Evolutionary conservation across 1,284 basidiomycete genomes (phyloP), one percentile per base, ranked within the genome.

Genomic region (Cryptococcus floricola): DNA sequence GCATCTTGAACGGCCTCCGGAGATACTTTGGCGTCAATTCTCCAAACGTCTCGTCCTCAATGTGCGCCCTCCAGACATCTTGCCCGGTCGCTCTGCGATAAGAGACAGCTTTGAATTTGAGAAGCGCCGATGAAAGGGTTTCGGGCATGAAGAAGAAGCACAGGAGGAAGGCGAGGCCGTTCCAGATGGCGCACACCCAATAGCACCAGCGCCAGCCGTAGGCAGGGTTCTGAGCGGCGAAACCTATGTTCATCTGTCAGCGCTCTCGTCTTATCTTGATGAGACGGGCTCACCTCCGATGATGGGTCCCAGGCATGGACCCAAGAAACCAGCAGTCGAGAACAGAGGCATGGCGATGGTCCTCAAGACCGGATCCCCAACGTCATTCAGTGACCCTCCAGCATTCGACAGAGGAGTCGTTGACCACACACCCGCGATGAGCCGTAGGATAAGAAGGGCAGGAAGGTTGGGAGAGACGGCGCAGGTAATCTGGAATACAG

Each of bases 201-300:
- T 61, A 67, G 51, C 57, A 60, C 65, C 65, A 67, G 45, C 65
- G 51, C 65, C 65, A 67, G 14, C 65, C 65, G 25, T 55, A 59
- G 8, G 31, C 10, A 0, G 44, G 18, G 31, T 58, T 53, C 6
- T 39, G 19, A 5, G 56, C 59, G 27, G 64, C 45, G 48, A 48
- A 67, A 4, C 62, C 62, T 12, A 34, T 34, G 10, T 1, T 8
- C 31, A 34, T 8, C 3, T 23, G 31, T 34, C 31, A 34, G 31
- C 23, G 23, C 23, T 23, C 23, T 5, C 5, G 31, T 8, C 31
- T 34, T 6, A 2, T 34, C 10, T 6, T 3, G 7, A 34, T 34
- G 31, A 34, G 7, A 10, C 10, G 10, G 10, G 10, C 31, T 34
- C 10, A 34, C 31, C 41, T 42, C 62, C 64, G 6, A 65, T 61